These are phyloP conservation scores for Flaveria sonorensis DNA, from an alignment of 129 eudicot species.

Conservation along the genomic window DNA sequence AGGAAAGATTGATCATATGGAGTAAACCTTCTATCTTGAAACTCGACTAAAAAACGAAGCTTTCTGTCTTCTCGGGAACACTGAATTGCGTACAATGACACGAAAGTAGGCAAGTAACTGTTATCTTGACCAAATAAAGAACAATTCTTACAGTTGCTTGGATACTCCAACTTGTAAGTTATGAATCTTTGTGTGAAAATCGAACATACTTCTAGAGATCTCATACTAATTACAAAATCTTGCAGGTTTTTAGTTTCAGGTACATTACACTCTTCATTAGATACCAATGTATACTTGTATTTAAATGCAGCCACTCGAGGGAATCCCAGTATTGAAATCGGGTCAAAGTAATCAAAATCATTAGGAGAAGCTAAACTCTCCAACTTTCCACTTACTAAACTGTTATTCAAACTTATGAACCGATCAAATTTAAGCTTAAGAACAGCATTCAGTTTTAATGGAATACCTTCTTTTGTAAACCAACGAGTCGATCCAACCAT, in stretches of 20 bases:
- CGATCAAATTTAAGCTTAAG: slow-evolving; percentile 51
- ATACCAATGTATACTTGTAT: slow-evolving; percentile 51
- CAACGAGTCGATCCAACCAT: slow-evolving; percentile 63
- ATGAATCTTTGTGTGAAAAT: slow-evolving; percentile 8
- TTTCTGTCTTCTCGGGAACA: slow-evolving; percentile 42
- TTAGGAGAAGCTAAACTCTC: slow-evolving; percentile 49
- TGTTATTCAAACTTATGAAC: slow-evolving; percentile 41
- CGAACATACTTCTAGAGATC: slow-evolving; percentile 38
- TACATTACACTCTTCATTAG: slow-evolving; percentile 40
- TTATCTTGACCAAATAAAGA: slow-evolving; percentile 29
- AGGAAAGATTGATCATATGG: slow-evolving; percentile 33
- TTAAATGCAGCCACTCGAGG: slow-evolving; percentile 33
- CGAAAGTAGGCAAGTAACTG: slow-evolving; percentile 38
- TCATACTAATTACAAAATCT: slow-evolving; percentile 33
- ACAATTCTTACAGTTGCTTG: slow-evolving; percentile 40
- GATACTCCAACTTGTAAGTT: slow-evolving; percentile 47
- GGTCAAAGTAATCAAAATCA: slow-evolving; percentile 49
- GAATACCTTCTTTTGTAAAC: slow-evolving; percentile 34
- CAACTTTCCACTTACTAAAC: slow-evolving; percentile 62
- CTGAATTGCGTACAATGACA: slow-evolving; percentile 49
- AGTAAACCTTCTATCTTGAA: slow-evolving; percentile 34
- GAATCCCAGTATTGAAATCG: slow-evolving; percentile 54
- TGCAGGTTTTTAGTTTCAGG: slow-evolving; percentile 2
- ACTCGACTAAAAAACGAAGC: slow-evolving; percentile 43
- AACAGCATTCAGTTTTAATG: slow-evolving; percentile 47